Conservation (phyloP, 2,329 filamentous ascomycete species). For the Stachybotrys chlorohalonatus region DNA sequence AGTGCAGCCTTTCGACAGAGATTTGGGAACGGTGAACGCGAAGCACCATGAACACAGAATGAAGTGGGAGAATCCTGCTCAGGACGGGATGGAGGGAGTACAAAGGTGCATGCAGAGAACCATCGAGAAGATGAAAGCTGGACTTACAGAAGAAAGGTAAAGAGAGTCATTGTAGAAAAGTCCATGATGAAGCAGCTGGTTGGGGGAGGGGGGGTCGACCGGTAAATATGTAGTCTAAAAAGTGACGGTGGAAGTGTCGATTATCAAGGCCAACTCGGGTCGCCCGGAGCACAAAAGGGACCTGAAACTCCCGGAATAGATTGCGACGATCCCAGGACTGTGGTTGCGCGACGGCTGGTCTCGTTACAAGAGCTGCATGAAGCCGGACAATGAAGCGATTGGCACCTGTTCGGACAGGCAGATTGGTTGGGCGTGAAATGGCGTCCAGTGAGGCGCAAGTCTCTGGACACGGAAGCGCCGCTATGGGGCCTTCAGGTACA, state of each 20-base stretch:
- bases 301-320: background rate
- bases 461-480: background rate
- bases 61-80: background rate
- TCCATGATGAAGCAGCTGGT: constrained; percentile 32
- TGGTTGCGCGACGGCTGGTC: background rate
- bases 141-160: constrained; percentile 62
- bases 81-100: background rate
- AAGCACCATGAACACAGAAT: background rate
- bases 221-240: background rate
- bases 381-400: background rate
- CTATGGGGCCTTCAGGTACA: background rate
- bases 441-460: background rate
- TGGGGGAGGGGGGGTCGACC: background rate
- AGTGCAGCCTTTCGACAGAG: background rate
- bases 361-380: background rate
- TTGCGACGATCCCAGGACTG: background rate
- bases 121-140: background rate
- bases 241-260: background rate
- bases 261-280: background rate
- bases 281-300: background rate
- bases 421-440: background rate
- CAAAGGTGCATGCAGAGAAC: background rate
- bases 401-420: background rate
- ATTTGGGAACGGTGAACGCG: background rate
- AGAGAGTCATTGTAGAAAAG: constrained; percentile 55